Evolutionary conservation across 371 early-diverging fungal genomes (phyloP).

Genomic region (Saksenaea oblongispora): DNA sequence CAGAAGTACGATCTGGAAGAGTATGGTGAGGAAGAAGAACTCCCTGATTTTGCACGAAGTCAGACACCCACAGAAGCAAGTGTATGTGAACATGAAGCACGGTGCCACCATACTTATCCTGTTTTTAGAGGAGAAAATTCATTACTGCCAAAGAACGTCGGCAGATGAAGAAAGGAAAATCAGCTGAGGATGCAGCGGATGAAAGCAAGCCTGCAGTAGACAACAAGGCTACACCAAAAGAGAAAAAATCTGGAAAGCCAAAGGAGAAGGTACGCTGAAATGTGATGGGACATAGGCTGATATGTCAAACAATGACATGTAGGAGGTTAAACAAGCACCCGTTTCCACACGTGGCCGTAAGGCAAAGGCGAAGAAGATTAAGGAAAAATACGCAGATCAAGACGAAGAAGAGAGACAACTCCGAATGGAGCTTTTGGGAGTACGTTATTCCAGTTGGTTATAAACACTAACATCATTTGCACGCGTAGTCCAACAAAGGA

Average conservation of each 20-base stretch:
- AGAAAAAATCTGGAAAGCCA: conserved; percentile 11
- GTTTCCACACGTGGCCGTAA: conserved; percentile 78
- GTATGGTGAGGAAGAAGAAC: conserved; percentile 60
- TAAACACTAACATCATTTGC: background rate
- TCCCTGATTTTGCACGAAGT: conserved; percentile 17
- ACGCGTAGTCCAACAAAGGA: conserved; percentile 62
- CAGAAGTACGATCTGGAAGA: conserved; percentile 77
- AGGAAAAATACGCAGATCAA: conserved; percentile 92
- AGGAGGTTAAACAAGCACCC: conserved; percentile 19
- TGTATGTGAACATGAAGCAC: background rate
- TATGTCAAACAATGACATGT: background rate
- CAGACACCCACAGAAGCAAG: conserved; percentile 7
- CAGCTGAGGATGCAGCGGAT: conserved; percentile 21
- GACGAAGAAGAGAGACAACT: conserved; percentile 90
- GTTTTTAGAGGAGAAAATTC: conserved; percentile 43
- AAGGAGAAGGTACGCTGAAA: conserved; percentile 15
- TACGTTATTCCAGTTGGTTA: conserved; percentile 28
- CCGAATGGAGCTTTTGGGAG: conserved; percentile 80
- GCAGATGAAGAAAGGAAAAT: conserved; percentile 62
- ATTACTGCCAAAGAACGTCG: conserved; percentile 80
- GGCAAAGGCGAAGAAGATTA: conserved; percentile 88
- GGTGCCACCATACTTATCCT: conserved; percentile 1
- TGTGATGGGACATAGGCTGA: conserved; percentile 5
- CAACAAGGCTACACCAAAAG: conserved; percentile 1
- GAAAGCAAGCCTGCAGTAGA: conserved; percentile 13